phyloP scores from a whole-genome alignment of 257 asterid genomes.

The Nicotiana knightiana region DNA sequence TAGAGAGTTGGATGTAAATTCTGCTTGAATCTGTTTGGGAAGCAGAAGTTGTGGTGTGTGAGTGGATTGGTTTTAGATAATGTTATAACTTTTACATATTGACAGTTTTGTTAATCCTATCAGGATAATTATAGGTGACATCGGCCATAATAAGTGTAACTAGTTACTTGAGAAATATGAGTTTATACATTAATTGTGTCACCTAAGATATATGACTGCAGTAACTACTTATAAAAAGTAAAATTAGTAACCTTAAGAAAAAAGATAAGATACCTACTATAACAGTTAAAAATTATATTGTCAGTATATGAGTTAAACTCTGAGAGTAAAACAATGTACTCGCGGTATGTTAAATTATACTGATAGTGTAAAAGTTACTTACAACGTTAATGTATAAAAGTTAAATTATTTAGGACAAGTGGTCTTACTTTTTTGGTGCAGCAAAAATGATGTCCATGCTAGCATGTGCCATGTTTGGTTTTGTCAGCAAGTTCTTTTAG shows the following conservation, averaged over 20 bases:
- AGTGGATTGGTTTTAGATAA: not conserved
- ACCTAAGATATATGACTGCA: not conserved
- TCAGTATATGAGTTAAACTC: too few relatives aligned
- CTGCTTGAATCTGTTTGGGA: not conserved
- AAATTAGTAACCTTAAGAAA: not conserved
- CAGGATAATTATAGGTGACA: not conserved
- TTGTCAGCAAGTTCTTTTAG: conserved; percentile 10
- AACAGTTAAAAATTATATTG: too few relatives aligned
- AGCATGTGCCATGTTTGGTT: conserved; percentile 10
- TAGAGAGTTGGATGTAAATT: not conserved
- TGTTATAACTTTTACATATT: not conserved
- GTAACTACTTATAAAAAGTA: too few relatives aligned
- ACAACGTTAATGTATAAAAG: not conserved
- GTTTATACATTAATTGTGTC: too few relatives aligned
- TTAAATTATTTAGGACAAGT: not conserved
- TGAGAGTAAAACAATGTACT: too few relatives aligned
- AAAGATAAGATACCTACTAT: too few relatives aligned
- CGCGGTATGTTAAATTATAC: too few relatives aligned
- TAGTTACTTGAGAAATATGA: not conserved
- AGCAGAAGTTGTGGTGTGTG: not conserved
- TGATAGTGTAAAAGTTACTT: too few relatives aligned
- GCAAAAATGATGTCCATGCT: conserved; percentile 2
- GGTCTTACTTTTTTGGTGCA: not conserved
- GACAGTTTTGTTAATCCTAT: not conserved
- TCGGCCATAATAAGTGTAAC: not conserved